Base-by-base conservation (phyloP, 75 land plant genomes). In the Ceratopteris richardii region DNA sequence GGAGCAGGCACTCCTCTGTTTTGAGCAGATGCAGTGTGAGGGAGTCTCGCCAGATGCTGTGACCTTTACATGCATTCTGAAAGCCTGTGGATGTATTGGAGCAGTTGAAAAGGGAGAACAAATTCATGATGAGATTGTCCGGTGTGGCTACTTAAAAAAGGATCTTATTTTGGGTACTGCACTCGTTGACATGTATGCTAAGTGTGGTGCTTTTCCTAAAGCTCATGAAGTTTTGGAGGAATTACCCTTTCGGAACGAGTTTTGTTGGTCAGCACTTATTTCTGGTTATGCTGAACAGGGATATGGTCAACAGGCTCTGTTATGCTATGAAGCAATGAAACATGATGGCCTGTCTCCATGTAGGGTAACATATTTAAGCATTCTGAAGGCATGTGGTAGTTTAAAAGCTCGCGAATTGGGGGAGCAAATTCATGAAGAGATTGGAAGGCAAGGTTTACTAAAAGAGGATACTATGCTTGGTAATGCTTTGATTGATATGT, bases 11-110 rank as follows among this genome's bases (percentile, higher is more conserved):
- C 36, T 67, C 18, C 26, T 31, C 33, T 60, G 55, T 43, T 68
- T 71, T 62, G 30, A 54, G n/a, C 76, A 71, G 68, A 71, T 75
- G 76, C 68, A 71, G 51, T 29, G 41, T 65, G 68, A 67, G 31
- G 62, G 58, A 27, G 21, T 75, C 20, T 36, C 64, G 24, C 77
- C 77, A 30, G 76, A 75, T 64, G 77, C 65, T 17, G 42, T 75
- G 21, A 71, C 77, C 33, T 71, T 64, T 54, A 58, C 76, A 6
- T 76, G 60, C 24, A 54, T 67, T 21, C 67, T 67, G 3, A 63
- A 66, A 17, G 70, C 70, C 66, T 67, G 37, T 9, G 37, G 37
- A 4, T 4, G 3, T 33, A 4, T 33, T 4, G 37, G 37, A 33
- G 37, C 3, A 3, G 37, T 33, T 33, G 37, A 9, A 3, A 33